These are phyloP conservation scores for Nemania sp. DNA, from an alignment of 2,329 filamentous ascomycete species.

Conservation along the genomic window DNA sequence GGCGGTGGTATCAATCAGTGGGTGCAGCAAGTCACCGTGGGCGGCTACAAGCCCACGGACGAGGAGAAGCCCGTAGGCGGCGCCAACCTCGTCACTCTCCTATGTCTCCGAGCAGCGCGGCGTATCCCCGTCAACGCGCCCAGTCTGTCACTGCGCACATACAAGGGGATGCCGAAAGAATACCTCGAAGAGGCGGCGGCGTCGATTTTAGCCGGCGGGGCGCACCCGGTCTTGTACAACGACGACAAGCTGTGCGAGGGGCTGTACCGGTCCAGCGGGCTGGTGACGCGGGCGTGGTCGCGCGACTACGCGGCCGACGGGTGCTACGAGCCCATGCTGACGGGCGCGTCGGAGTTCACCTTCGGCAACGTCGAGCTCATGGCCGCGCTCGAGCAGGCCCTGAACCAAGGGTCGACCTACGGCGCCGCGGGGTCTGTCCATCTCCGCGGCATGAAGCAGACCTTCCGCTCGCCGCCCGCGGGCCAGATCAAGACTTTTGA, in stretches of 20 bases:
- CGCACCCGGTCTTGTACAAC: slow-evolving; percentile 20
- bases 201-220: slow-evolving; percentile 20
- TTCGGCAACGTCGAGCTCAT: slow-evolving; percentile 19
- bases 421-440: slow-evolving; percentile 20
- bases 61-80: slow-evolving; percentile 10
- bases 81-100: slow-evolving; percentile 19
- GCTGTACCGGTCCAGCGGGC: slow-evolving; percentile 8
- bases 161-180: slow-evolving; percentile 13
- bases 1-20: slow-evolving; percentile 26
- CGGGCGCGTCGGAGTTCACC: slow-evolving; percentile 20
- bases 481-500: slow-evolving; percentile 11
- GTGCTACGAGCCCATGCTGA: slow-evolving; percentile 23
- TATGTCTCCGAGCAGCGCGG: slow-evolving; percentile 19
- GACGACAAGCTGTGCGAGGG: slow-evolving; percentile 24
- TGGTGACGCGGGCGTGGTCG: slow-evolving; percentile 16
- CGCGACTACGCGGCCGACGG: slow-evolving; percentile 22
- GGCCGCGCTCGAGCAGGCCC: slow-evolving; percentile 18
- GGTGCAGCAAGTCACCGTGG: slow-evolving; percentile 23
- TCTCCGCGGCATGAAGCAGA: slow-evolving; percentile 23
- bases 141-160: slow-evolving; percentile 18
- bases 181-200: slow-evolving; percentile 16
- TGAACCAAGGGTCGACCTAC: slow-evolving; percentile 23
- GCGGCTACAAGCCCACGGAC: slow-evolving; percentile 19
- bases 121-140: slow-evolving; percentile 24
- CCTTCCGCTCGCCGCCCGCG: slow-evolving; percentile 15